phyloP scores from a whole-genome alignment of 116 monocot species.

The Dioscorea cayenensis region DNA sequence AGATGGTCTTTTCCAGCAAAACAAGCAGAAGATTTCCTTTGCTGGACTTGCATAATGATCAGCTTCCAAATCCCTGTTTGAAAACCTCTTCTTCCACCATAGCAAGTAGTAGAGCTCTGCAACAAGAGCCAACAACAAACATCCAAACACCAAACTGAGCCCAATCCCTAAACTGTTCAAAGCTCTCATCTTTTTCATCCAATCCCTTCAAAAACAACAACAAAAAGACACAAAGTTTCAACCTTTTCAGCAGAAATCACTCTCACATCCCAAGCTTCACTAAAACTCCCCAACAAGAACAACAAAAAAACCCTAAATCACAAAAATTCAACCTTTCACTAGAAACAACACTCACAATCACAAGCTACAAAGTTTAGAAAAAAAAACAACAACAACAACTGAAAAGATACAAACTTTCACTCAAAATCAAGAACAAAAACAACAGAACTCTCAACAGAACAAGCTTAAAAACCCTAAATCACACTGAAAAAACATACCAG shows the following conservation, averaged over 20 bases:
- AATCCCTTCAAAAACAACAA: not conserved
- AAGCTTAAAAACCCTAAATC: not conserved
- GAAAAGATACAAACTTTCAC: not conserved
- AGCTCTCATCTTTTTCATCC: slow-evolving; percentile 41
- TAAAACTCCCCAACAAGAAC: not conserved
- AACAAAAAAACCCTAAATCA: not conserved
- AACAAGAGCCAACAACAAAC: slow-evolving; percentile 62
- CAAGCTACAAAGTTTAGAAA: not conserved
- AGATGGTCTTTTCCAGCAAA: slow-evolving; percentile 52
- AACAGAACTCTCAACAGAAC: no score
- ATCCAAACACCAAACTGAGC: slow-evolving; percentile 46
- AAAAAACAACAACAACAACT: not conserved
- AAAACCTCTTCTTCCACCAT: slow-evolving; percentile 50
- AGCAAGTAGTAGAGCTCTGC: slow-evolving; percentile 83
- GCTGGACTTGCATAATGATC: slow-evolving; percentile 15
- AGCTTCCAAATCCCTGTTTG: slow-evolving; percentile 26
- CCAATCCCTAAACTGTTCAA: slow-evolving; percentile 55
- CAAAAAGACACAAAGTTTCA: not conserved
- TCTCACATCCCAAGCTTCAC: no score
- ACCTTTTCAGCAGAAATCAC: not conserved
- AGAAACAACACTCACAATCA: no score
- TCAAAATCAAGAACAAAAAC: not conserved
- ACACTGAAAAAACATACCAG: not conserved
- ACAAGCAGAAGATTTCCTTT: slow-evolving; percentile 39
- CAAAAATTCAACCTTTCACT: no score